phyloP scores from a whole-genome alignment of 441 rosid genomes.

The Dalechampia spathulata region DNA sequence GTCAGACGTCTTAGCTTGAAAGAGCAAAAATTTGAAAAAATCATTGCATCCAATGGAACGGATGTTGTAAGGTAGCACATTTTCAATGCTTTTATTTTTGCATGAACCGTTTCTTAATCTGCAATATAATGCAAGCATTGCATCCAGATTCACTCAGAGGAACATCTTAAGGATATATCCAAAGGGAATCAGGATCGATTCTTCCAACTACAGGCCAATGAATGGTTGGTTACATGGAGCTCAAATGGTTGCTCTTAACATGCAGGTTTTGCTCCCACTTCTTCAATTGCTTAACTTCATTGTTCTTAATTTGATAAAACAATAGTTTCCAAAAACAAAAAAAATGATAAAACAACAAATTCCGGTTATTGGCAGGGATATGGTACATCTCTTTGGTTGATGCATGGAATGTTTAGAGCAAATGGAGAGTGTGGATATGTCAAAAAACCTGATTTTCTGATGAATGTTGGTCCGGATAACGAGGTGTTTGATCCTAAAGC shows the following conservation, averaged over 20 bases:
- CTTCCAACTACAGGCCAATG: constrained; percentile 83
- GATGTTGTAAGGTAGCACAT: constrained; percentile 52
- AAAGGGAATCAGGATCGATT: constrained; percentile 67
- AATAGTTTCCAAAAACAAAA: too few species aligned
- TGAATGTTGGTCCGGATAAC: constrained; percentile 29
- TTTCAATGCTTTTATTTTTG: background rate
- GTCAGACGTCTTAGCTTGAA: constrained; percentile 81
- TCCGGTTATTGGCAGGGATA: constrained; percentile 37
- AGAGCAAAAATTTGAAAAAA: constrained; percentile 67
- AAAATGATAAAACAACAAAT: background rate
- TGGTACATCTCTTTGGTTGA: constrained; percentile 72
- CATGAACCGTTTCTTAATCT: background rate
- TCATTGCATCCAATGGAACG: constrained; percentile 42
- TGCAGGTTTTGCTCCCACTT: constrained; percentile 58
- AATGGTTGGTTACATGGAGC: constrained; percentile 91
- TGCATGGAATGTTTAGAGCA: constrained; percentile 85
- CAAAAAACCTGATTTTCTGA: constrained; percentile 61
- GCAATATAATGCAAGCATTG: constrained; percentile 3
- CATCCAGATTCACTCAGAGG: constrained; percentile 63
- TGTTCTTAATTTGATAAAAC: too few species aligned
- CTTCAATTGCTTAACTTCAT: background rate
- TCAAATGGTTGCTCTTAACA: constrained; percentile 97
- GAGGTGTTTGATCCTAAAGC: constrained; percentile 55
- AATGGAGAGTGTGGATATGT: constrained; percentile 85
- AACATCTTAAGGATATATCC: constrained; percentile 81